Evolutionary conservation across 2,329 filamentous ascomycete species (phyloP).

Genomic region (Xylariaceae sp.): DNA sequence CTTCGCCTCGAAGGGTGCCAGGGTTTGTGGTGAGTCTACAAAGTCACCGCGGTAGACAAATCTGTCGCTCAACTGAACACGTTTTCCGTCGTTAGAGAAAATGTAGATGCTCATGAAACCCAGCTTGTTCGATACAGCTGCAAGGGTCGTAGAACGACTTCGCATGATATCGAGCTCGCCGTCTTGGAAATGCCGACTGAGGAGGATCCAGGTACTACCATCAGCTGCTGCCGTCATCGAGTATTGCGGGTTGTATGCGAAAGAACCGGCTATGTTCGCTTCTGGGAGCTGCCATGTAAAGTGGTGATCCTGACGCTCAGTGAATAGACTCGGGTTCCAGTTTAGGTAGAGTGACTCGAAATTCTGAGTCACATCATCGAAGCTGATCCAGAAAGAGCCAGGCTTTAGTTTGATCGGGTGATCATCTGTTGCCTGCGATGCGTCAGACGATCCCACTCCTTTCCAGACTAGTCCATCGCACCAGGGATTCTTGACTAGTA

Average conservation of each 20-base stretch:
- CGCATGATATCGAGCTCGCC: conserved; percentile 62
- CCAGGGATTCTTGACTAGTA: conserved; percentile 97
- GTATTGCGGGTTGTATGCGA: conserved; percentile 72
- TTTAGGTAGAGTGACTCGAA: conserved; percentile 97
- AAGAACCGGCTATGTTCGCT: conserved; percentile 53
- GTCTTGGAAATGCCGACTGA: conserved; percentile 83
- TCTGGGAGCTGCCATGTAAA: conserved; percentile 74
- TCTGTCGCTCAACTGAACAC: conserved; percentile 74
- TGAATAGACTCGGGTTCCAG: conserved; percentile 90
- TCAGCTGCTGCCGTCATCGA: conserved; percentile 61
- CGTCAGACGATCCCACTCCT: conserved; percentile 47
- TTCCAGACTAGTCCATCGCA: conserved; percentile 78
- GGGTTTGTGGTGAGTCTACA: conserved; percentile 90
- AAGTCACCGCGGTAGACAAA: conserved; percentile 78
- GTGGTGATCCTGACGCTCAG: conserved; percentile 82
- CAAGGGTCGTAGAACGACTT: conserved; percentile 41
- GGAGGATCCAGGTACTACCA: conserved; percentile 77
- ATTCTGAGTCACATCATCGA: conserved; percentile 84
- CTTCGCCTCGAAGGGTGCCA: conserved; percentile 70
- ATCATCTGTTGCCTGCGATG: conserved; percentile 22
- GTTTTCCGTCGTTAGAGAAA: conserved; percentile 70
- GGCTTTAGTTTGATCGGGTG: conserved; percentile 48
- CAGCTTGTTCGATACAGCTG: conserved; percentile 55
- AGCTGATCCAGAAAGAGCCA: conserved; percentile 92
- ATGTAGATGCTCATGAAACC: conserved; percentile 90